Evolutionary conservation across 75 land plant species (phyloP).

Genomic region (Pinus tabuliformis): DNA sequence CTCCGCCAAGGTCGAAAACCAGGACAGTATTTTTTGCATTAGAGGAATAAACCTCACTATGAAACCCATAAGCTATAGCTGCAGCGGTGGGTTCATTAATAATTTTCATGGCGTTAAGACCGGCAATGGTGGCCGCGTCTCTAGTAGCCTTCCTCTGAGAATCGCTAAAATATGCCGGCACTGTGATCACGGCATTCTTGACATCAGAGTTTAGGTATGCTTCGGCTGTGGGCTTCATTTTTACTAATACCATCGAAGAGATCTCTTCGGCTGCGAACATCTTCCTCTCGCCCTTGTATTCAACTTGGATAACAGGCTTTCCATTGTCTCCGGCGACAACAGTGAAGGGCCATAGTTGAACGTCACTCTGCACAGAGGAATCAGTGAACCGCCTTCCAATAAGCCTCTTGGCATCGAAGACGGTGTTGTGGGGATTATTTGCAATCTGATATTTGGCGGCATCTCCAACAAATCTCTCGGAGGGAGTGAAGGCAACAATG

Average conservation of each 20-base stretch:
- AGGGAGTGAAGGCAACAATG: conserved; percentile 50
- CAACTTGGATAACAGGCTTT: conserved; percentile 5
- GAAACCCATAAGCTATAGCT: conserved; percentile 28
- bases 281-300: neutral
- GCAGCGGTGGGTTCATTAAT: conserved; percentile 32
- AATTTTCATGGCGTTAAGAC: conserved; percentile 16
- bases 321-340: too few relatives aligned
- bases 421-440: conserved; percentile 35
- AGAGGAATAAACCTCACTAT: neutral
- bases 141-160: too few relatives aligned
- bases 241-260: too few relatives aligned
- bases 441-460: conserved; percentile 45
- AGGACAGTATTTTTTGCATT: conserved; percentile 12
- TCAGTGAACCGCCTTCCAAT: conserved; percentile 40
- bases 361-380: conserved; percentile 10
- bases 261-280: too few relatives aligned
- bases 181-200: too few relatives aligned
- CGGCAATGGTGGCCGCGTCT: too few relatives aligned
- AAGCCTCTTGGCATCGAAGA: conserved; percentile 24
- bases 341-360: neutral
- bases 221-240: too few relatives aligned
- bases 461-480: conserved; percentile 34
- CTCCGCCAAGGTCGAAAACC: conserved; percentile 26
- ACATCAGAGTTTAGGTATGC: too few relatives aligned
- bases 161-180: too few relatives aligned